Base-by-base conservation (phyloP, 768 basidiomycete species). In the Amanita pseudoporphyria region DNA sequence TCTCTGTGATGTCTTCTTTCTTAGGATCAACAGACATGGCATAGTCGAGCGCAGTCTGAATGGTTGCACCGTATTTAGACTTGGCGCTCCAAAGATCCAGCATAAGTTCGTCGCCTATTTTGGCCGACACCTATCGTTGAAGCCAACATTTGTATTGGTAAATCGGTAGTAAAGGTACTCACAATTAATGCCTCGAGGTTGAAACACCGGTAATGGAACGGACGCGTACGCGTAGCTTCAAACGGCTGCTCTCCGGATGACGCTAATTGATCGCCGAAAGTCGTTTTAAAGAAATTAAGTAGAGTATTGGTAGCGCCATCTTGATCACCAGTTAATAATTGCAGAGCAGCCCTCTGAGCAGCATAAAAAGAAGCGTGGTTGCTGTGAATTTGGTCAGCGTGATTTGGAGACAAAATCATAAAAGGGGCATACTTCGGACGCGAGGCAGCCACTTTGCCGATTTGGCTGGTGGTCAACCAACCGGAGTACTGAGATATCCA, bases 141-240 rank as follows among this genome's bases (percentile, higher is more conserved):
- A 0, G 63, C 64, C 67, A 43, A 38, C 24, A 31, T 9, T 28
- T 24, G 10, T 3, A 26, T 32, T 45, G 18, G 42, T 53, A 9
- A 54, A 52, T 22, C 31, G 30, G 21, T 41, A n/a, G 35, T 40
- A 6, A 30, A 7, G 41, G 3, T 13, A 61, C 75, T 58, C 52
- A 82, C 80, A 45, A 82, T 78, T 74, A 84, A 78, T 4, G 80
- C 82, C 1, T 76, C 79, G 10, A 84, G 68, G 54, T 86, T 86
- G 64, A 81, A 84, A 0, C 74, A 71, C 9, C 78, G 72, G 58
- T 84, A 84, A 57, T 84, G 82, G 60, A 76, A 82, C 12, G 83
- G 81, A 12, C 76, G 68, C 1, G 80, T 80, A 18, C 82, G 76
- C 4, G 63, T 69, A 13, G 78, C 72, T 65, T 84, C 82, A 12